Base-by-base conservation (phyloP, 495 filamentous ascomycete genomes). In the Hyaloscypha bicolor region DNA sequence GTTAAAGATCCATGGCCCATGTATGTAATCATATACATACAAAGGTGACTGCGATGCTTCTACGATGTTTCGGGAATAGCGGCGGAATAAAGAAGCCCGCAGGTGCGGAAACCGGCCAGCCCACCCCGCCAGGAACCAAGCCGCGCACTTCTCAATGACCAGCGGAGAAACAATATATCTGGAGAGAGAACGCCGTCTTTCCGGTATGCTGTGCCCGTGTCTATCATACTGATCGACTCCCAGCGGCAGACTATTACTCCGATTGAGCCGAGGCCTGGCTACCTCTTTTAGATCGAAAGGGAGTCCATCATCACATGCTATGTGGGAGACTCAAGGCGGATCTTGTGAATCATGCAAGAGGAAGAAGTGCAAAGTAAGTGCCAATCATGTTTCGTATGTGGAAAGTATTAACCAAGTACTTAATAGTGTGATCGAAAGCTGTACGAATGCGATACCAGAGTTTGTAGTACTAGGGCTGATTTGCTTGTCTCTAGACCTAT, bases 271-370 rank as follows among this genome's bases (percentile, higher is more conserved):
- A 25, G 25, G 25, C 22, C 16, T 12, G 19, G 6, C 19, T 8
- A 6, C 22, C 19, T 21, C 16, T 53, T 21, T 53, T 16, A 8
- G 51, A 21, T 53, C 51, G 25, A 25, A 25, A 53, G 22, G 22
- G 19, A n/a, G 16, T 16, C 19, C 6, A 1, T 8, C 16, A 25
- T 53, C 19, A 53, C 51, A 11, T n/a, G 51, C 19, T 16, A 63
- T 52, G 45, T 11, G 5, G 9, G 61, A 63, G 30, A 53, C 14
- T 21, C 61, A 51, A n/a, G 61, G n/a, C 9, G 61, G 61, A 14
- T 63, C 61, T 19, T 63, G 61, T 9, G 61, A 63, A 37, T 39
- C 61, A 30, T 63, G 61, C 39, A 63, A 63, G 61, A 63, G 33
- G 45, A 63, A 63, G 9, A 63, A 63, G 31, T 63, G 61, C 61